Conservation (phyloP, 2,329 filamentous ascomycete genomes). For the Knufia fluminis region DNA sequence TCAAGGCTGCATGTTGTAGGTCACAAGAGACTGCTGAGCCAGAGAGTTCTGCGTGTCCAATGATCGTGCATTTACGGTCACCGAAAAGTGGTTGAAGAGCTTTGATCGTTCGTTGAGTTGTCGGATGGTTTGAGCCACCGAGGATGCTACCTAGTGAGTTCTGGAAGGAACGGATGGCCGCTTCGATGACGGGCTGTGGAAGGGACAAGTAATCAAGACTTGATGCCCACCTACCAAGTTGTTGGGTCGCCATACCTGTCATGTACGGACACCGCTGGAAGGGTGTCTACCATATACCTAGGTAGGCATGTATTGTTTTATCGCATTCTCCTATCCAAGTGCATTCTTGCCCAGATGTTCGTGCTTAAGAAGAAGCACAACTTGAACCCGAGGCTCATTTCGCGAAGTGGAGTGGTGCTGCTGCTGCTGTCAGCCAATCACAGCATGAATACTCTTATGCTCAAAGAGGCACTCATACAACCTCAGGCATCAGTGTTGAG, state of each 20-base stretch:
- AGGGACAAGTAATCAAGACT: conserved; percentile 35
- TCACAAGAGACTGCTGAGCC: neutral
- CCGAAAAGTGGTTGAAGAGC: conserved; percentile 33
- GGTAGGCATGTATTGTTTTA: no score
- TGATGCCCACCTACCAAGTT: conserved; percentile 40
- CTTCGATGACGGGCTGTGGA: conserved; percentile 33
- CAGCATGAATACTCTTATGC: no score
- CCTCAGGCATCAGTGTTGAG: no score
- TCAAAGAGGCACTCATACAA: no score
- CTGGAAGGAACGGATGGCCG: conserved; percentile 42
- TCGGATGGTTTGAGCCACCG: conserved; percentile 41
- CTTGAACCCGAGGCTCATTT: no score
- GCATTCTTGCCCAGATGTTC: no score
- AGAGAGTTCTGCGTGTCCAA: conserved; percentile 21
- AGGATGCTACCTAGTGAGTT: conserved; percentile 48
- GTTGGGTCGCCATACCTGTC: conserved; percentile 38
- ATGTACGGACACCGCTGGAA: no score
- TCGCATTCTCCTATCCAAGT: no score
- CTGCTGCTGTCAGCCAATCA: no score
- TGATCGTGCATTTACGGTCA: conserved; percentile 25
- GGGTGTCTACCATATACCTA: no score
- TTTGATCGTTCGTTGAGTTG: conserved; percentile 31
- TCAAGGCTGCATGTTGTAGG: conserved; percentile 37
- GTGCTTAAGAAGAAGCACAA: no score
- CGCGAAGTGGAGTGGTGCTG: no score